Percentiles rank a stretch among this genome's conserved stretches.
Evolutionary conservation across 352 stramenopile genomes (phyloP).

Genomic region (Pythium brachiatum): DNA sequence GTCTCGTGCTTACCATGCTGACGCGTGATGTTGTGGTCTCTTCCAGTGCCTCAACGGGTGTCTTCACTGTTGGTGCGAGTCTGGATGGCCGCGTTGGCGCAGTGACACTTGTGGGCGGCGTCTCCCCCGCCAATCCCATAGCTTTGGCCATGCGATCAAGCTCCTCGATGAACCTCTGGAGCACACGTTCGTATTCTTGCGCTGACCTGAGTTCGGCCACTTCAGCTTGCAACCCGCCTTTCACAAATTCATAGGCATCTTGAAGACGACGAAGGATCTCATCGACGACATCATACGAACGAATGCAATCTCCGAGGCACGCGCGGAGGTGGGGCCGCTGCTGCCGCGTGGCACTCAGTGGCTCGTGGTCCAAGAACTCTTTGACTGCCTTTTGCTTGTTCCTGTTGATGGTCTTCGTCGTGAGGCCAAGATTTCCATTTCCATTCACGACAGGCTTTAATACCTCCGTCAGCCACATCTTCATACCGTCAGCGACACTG

Average conservation of each 20-base stretch:
- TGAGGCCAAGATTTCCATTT: slow-evolving; percentile 5
- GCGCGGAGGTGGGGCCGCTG: no score
- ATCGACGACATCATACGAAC: background rate
- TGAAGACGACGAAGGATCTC: background rate
- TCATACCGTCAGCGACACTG: background rate
- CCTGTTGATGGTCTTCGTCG: background rate
- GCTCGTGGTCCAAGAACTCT: background rate
- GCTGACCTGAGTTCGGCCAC: no score
- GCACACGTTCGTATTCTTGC: background rate
- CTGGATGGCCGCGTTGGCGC: no score
- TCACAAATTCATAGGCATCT: background rate
- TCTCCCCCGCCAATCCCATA: background rate
- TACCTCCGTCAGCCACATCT: background rate
- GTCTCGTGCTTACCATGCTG: background rate
- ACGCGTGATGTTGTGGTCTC: no score
- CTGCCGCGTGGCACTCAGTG: background rate
- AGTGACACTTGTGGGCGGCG: no score
- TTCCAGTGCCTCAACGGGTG: no score
- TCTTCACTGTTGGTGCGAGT: no score
- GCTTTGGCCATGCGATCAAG: background rate
- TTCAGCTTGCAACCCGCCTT: no score
- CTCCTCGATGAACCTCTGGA: background rate
- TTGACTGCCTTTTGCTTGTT: background rate
- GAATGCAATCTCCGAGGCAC: background rate
- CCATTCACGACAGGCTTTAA: background rate